Percentiles rank a stretch among this genome's conserved stretches.
Evolutionary conservation across 768 basidiomycete genomes (phyloP).

Genomic region (Russula foetens): DNA sequence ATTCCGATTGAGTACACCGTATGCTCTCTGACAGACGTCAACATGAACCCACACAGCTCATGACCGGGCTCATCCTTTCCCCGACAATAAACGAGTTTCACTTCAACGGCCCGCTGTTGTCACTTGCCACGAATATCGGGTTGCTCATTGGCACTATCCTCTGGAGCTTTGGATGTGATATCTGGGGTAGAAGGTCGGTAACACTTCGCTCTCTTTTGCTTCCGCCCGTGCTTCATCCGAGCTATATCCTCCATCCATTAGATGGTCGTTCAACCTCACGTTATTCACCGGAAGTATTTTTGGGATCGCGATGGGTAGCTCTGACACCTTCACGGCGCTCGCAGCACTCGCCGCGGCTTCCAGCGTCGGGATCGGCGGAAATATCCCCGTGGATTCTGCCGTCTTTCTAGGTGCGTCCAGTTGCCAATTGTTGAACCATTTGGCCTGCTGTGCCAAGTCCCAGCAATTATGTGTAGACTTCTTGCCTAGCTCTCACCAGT

Average conservation of each 20-base stretch:
- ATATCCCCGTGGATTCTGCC: conserved; percentile 47
- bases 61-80: conserved; percentile 38
- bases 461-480: conserved; percentile 31
- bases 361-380: conserved; percentile 47
- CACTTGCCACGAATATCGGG: conserved; percentile 45
- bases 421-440: neutral
- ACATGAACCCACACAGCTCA: conserved; percentile 27
- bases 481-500: conserved; percentile 47
- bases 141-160: conserved; percentile 42
- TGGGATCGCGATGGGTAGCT: conserved; percentile 41
- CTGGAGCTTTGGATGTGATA: conserved; percentile 43
- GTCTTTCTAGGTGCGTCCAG: conserved; percentile 38
- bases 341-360: conserved; percentile 39
- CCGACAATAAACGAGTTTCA: conserved; percentile 43
- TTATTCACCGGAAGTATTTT: conserved; percentile 47
- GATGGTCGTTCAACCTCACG: conserved; percentile 48
- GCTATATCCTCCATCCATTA: conserved; percentile 11
- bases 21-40: neutral
- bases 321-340: conserved; percentile 40
- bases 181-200: conserved; percentile 41
- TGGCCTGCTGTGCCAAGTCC: neutral
- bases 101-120: conserved; percentile 39
- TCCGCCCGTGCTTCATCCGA: neutral
- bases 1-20: neutral
- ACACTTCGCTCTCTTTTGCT: neutral